Conservation (phyloP, 2,329 filamentous ascomycete species). For the Pseudogymnoascus sp. region DNA sequence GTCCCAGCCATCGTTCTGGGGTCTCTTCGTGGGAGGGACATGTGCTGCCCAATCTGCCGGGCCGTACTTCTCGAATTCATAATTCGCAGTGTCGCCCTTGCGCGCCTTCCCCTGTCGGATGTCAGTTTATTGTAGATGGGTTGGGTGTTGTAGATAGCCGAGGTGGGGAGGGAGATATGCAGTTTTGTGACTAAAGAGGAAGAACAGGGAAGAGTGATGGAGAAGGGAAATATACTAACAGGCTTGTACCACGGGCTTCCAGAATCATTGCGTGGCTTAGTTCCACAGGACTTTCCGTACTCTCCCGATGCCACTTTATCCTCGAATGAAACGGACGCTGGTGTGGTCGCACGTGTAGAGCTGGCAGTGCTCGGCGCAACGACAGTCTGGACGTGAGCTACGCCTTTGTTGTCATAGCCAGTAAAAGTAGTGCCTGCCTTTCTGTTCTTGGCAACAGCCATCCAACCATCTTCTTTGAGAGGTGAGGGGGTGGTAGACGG, state of each 20-base stretch:
- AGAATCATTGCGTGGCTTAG: not conserved
- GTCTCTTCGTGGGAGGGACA: not conserved
- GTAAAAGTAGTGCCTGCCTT: not conserved
- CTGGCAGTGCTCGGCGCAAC: not conserved
- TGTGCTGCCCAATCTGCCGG: not conserved
- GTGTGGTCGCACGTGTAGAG: not conserved
- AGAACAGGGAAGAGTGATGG: no score
- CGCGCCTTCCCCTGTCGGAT: not conserved
- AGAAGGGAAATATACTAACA: not conserved
- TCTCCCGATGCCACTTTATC: not conserved
- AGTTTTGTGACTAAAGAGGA: no score
- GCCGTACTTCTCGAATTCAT: no score
- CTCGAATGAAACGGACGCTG: not conserved
- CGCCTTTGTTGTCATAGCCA: not conserved
- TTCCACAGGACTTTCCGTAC: not conserved
- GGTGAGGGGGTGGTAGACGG: not conserved
- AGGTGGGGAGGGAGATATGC: not conserved
- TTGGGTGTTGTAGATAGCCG: not conserved
- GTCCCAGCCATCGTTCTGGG: not conserved
- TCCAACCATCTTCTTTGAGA: not conserved
- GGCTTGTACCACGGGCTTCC: not conserved
- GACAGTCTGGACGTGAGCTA: not conserved
- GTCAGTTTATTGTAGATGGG: not conserved
- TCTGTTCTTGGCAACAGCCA: not conserved
- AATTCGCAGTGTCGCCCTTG: no score